A percentile compares a stretch with the other conserved stretches of the same genome.
Conservation (phyloP, 2,329 filamentous ascomycete species). For the Aspergillus pseudoviridinutans region DNA sequence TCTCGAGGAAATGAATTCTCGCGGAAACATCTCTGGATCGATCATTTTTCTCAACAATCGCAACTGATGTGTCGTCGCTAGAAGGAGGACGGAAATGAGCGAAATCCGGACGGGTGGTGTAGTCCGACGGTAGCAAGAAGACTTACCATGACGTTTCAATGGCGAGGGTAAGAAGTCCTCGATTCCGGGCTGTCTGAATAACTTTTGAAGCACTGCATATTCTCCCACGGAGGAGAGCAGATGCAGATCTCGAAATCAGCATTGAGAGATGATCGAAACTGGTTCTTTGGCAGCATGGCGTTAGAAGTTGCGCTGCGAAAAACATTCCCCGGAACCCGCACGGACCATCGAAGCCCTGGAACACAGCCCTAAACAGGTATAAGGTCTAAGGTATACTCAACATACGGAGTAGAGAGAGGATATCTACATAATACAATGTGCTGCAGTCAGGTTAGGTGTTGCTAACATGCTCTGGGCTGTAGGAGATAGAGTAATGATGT, state of each 20-base stretch:
- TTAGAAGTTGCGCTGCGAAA: slow-evolving; percentile 4
- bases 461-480: neutral
- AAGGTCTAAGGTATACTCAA: neutral
- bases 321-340: slow-evolving; percentile 24
- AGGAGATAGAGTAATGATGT: neutral
- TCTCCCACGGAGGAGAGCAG: slow-evolving; percentile 18
- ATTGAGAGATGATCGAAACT: slow-evolving; percentile 17
- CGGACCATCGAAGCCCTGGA: slow-evolving; percentile 27
- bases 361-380: slow-evolving; percentile 16
- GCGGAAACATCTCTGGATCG: slow-evolving; percentile 34
- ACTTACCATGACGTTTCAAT: slow-evolving; percentile 46
- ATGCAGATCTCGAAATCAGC: slow-evolving; percentile 18
- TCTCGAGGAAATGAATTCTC: slow-evolving; percentile 71
- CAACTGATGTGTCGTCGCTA: slow-evolving; percentile 88
- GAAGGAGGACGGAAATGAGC: slow-evolving; percentile 1
- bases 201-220: slow-evolving; percentile 6
- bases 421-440: neutral
- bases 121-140: neutral
- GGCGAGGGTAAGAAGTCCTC: slow-evolving; percentile 42
- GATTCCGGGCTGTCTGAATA: slow-evolving; percentile 2
- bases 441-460: neutral
- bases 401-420: neutral
- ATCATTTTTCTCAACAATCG: slow-evolving; percentile 63
- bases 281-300: neutral
- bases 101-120: neutral